Conservation (phyloP, 495 filamentous ascomycete genomes). For the Neurospora sp. region DNA sequence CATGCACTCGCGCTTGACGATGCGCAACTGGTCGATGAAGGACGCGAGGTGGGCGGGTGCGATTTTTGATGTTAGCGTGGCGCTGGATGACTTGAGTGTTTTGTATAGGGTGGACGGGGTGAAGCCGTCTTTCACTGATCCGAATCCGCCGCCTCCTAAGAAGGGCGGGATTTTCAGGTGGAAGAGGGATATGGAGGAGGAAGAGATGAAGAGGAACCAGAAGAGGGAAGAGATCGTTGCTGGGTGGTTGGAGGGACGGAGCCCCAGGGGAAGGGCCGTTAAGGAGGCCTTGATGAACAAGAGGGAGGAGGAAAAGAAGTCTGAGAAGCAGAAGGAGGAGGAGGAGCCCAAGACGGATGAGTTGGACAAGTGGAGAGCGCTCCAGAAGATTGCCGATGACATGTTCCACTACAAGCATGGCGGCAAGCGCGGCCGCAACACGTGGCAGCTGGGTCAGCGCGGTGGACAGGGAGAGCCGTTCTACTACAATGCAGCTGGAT, state of each 20-base stretch:
- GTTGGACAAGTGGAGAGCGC: not conserved
- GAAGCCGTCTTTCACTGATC: slow-evolving; percentile 26
- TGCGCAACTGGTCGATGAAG: slow-evolving; percentile 40
- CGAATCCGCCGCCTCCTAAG: slow-evolving; percentile 23
- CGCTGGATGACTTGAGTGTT: slow-evolving; percentile 34
- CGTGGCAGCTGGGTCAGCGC: slow-evolving; percentile 46
- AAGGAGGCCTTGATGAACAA: not conserved
- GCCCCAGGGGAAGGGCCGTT: not conserved
- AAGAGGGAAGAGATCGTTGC: not conserved
- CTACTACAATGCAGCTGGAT: slow-evolving; percentile 43
- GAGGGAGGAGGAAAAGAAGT: not conserved
- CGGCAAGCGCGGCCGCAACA: slow-evolving; percentile 36
- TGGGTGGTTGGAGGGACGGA: not conserved
- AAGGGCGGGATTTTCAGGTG: not conserved
- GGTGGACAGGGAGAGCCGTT: slow-evolving; percentile 51
- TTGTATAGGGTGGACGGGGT: slow-evolving; percentile 35
- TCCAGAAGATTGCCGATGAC: slow-evolving; percentile 1
- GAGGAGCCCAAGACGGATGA: not conserved
- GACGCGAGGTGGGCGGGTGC: slow-evolving; percentile 33
- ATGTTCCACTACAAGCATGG: slow-evolving; percentile 35
- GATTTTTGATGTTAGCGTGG: slow-evolving; percentile 42
- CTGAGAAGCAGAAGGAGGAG: not conserved
- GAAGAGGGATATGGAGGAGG: slow-evolving; percentile 6
- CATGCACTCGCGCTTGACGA: slow-evolving; percentile 43
- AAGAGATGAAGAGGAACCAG: slow-evolving; percentile 13